These are phyloP conservation scores for Calocybe cyanea DNA, from an alignment of 768 basidiomycete species.

Conservation along the genomic window DNA sequence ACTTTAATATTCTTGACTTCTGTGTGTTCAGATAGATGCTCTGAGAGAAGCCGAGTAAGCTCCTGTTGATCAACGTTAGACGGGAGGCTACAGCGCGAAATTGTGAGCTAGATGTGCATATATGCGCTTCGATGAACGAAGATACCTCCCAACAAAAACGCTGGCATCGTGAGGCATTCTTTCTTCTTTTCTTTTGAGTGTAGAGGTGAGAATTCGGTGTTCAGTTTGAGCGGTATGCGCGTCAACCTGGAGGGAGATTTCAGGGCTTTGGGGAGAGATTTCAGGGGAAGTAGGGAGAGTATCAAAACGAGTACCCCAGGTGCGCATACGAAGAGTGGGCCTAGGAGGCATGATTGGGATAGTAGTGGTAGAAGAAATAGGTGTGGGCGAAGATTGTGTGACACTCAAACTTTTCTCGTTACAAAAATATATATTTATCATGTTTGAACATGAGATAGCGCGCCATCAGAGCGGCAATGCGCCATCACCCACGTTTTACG, in stretches of 20 bases:
- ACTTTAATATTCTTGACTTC: constrained; percentile 68
- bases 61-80: constrained; percentile 62
- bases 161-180: constrained; percentile 71
- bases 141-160: constrained; percentile 82
- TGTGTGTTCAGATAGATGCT: constrained; percentile 64
- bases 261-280: constrained; percentile 29
- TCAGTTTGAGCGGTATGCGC: constrained; percentile 17
- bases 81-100: constrained; percentile 50
- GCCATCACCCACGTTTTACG: constrained; percentile 36
- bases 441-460: constrained; percentile 12
- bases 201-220: constrained; percentile 20
- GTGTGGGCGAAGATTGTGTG: constrained; percentile 3
- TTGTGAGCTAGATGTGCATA: not conserved
- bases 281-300: constrained; percentile 52
- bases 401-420: constrained; percentile 4
- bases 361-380: constrained; percentile 19
- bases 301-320: constrained; percentile 76
- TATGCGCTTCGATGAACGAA: constrained; percentile 8
- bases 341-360: constrained; percentile 42
- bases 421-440: constrained; percentile 13
- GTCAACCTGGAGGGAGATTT: constrained; percentile 13
- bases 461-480: constrained; percentile 16
- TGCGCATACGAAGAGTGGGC: constrained; percentile 31
- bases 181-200: constrained; percentile 32
- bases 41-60: constrained; percentile 53